Base-by-base conservation (phyloP, 192 early-diverging fungal species). In the Allomyces macrogynus region DNA sequence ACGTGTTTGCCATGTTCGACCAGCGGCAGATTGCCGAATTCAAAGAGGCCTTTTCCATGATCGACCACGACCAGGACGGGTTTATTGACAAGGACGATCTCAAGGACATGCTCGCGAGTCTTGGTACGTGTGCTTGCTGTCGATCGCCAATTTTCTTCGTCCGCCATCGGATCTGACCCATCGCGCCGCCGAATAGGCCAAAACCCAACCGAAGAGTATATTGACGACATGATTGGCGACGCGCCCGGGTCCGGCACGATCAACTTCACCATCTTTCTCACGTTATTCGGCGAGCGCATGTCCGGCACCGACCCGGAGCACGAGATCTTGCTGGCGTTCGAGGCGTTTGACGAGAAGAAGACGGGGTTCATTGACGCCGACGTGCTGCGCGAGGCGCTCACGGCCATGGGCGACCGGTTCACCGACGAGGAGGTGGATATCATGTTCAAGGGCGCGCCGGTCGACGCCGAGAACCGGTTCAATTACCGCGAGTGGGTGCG, bases 1-100 rank as follows among this genome's bases (percentile, higher is more conserved):
- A 95, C 67, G 92, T 95, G 22, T 98, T 98, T 78, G 91, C 89
- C 61, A 92, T 96, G 80, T 98, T 98, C 79, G 90, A 93, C 73
- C 89, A 90, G 65, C 80, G 88, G 65, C 93, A 96, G 72, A 93
- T 98, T 64, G 86, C 86, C 54, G 91, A 96, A 70, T 92, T 96
- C 78, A 95, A 93, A 69, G 92, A 98, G 71, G 91, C 91, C 42
- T 98, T 98, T 76, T 87, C 84, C 22, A 87, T 96, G 67, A 91
- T 96, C 70, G 95, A 95, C 72, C 86, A 92, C 74, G 89, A 96
- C 70, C 80, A 78, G 2, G 92, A 98, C 76, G 90, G 87, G 14
- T 87, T 93, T 65, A 77, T 98, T 24, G 91, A 93, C 79, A 82
- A 81, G 43, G 92, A 95, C 49, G 95, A 95, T 78, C 73, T 98